Conservation (phyloP, 345 rosid genomes). For the Eucalyptus victrix region DNA sequence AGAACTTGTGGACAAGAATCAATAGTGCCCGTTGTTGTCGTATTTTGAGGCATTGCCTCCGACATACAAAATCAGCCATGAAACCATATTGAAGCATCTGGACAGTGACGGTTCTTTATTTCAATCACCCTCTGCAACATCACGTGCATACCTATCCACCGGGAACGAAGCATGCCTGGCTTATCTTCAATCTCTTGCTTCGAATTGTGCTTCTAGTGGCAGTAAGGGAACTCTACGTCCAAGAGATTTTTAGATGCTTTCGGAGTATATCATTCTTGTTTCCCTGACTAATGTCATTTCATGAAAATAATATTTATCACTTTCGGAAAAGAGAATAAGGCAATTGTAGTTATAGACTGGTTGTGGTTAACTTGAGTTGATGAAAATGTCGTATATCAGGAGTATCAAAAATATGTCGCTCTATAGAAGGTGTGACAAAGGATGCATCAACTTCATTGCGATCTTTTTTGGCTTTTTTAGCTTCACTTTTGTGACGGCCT, state of each 20-base stretch:
- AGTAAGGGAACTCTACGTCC: neutral
- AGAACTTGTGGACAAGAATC: slow-evolving; percentile 8
- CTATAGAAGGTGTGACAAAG: neutral
- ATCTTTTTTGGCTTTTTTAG: too few species aligned
- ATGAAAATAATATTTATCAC: neutral
- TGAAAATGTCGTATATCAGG: neutral
- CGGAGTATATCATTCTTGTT: neutral
- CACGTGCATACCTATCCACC: slow-evolving; percentile 43
- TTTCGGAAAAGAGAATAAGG: neutral
- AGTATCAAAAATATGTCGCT: fast-evolving
- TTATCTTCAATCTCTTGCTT: slow-evolving; percentile 31
- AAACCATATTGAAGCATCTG: slow-evolving; percentile 8
- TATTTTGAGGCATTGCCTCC: slow-evolving; percentile 36
- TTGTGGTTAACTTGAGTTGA: neutral
- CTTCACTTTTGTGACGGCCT: neutral
- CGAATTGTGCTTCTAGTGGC: slow-evolving; percentile 37
- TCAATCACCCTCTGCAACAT: slow-evolving; percentile 67
- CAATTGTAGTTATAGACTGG: too few species aligned
- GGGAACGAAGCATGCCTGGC: slow-evolving; percentile 23
- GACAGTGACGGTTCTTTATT: slow-evolving; percentile 36
- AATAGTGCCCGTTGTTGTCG: slow-evolving; percentile 25
- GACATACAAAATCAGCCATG: neutral
- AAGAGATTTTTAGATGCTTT: neutral
- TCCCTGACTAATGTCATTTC: neutral
- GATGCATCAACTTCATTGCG: neutral